Percentiles rank a stretch among this genome's conserved stretches.
phyloP scores from a whole-genome alignment of 352 stramenopile species.

The Phytopythium vexans region DNA sequence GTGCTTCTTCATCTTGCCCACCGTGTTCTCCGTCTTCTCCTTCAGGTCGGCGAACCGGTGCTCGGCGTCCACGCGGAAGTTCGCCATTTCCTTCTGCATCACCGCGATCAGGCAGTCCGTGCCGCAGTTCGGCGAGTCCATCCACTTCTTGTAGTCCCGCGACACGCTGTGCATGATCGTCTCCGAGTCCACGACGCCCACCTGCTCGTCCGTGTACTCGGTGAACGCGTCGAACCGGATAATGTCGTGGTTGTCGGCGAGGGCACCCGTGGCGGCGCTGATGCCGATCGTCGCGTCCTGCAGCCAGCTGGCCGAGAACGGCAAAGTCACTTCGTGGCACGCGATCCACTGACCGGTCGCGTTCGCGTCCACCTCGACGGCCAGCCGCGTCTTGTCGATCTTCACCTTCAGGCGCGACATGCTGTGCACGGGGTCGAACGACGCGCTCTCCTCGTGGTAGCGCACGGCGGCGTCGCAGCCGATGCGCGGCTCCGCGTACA shows the following conservation, averaged over 20 bases:
- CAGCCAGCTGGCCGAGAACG: constrained; percentile 69
- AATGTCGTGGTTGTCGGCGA: constrained; percentile 87
- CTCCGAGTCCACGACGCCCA: constrained; percentile 53
- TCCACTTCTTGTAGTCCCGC: constrained; percentile 83
- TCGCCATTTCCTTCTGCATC: constrained; percentile 73
- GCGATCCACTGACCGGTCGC: constrained; percentile 54
- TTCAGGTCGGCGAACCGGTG: constrained; percentile 82
- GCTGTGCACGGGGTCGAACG: constrained; percentile 80
- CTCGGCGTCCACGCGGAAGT: constrained; percentile 79
- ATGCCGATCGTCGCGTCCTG: constrained; percentile 60
- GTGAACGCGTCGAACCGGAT: constrained; percentile 73
- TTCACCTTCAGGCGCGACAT: constrained; percentile 78
- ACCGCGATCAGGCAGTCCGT: constrained; percentile 75
- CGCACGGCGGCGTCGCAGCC: constrained; percentile 78
- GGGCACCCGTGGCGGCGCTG: constrained; percentile 65
- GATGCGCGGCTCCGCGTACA: constrained; percentile 62
- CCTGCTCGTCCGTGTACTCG: constrained; percentile 44
- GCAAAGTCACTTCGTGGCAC: constrained; percentile 63
- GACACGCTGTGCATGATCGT: constrained; percentile 77
- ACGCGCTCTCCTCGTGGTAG: constrained; percentile 74
- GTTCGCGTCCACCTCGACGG: constrained; percentile 67
- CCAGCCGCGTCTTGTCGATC: constrained; percentile 50
- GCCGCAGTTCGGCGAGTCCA: constrained; percentile 75
- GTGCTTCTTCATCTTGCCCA: constrained; percentile 70
- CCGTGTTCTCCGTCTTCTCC: constrained; percentile 83